Evolutionary conservation across 768 basidiomycete genomes (phyloP).

Genomic region (Psilocybe cubensis): DNA sequence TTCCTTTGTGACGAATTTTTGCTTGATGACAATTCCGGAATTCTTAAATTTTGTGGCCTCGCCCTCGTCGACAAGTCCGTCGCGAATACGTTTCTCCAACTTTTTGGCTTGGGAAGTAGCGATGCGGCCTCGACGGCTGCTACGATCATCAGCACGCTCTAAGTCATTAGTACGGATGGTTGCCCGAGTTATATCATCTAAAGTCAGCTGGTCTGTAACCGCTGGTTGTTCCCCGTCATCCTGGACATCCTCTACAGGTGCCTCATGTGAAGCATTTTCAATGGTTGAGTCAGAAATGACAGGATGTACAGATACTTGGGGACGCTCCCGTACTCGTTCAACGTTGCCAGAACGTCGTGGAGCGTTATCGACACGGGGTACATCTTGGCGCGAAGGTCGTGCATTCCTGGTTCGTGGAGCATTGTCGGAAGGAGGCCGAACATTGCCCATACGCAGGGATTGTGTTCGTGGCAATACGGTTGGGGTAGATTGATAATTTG

Average conservation of each 20-base stretch:
- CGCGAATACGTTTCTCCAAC: not conserved
- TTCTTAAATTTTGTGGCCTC: not conserved
- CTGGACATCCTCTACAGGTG: not conserved
- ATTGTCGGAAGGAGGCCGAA: not conserved
- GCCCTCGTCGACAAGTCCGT: not conserved
- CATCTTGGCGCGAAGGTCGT: too few species aligned
- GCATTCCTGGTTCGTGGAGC: too few species aligned
- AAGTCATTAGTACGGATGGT: not conserved
- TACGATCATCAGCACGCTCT: not conserved
- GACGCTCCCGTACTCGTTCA: too few species aligned
- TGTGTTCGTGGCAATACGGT: not conserved
- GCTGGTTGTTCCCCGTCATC: not conserved
- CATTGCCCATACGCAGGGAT: not conserved
- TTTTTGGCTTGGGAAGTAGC: not conserved
- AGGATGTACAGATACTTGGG: too few species aligned
- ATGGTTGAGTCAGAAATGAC: too few species aligned
- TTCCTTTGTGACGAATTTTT: not conserved
- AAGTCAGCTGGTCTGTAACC: not conserved
- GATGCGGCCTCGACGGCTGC: not conserved
- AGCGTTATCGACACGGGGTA: too few species aligned
- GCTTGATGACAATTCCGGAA: not conserved
- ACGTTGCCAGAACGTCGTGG: too few species aligned
- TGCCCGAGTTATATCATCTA: not conserved
- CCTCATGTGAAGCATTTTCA: too few species aligned
- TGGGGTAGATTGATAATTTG: not conserved